Percentiles rank a stretch among this genome's conserved stretches.
phyloP scores from a whole-genome alignment of 805 yeast genomes.

The Starmerella cellae region DNA sequence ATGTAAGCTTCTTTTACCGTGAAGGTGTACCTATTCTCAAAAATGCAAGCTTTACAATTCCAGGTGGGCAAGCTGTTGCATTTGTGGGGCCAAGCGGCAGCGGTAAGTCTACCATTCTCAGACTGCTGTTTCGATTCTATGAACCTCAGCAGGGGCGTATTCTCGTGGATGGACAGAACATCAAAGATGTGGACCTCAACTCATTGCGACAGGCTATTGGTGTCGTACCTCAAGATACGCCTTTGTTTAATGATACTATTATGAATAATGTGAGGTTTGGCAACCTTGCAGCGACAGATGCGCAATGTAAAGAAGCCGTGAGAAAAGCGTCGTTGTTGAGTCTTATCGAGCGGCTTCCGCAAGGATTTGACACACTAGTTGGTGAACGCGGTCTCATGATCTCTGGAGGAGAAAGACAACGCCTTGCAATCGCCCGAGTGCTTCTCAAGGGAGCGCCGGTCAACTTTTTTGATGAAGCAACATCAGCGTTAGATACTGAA shows the following conservation, averaged over 20 bases:
- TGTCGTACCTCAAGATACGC: conserved; percentile 96
- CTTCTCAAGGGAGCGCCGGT: conserved; percentile 74
- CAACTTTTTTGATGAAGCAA: conserved; percentile 90
- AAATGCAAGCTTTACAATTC: conserved; percentile 71
- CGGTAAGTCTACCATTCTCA: conserved; percentile 82
- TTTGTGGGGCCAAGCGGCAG: conserved; percentile 94
- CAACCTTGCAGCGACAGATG: conserved; percentile 54
- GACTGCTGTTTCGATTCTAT: conserved; percentile 77
- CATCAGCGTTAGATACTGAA: conserved; percentile 91
- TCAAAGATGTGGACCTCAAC: conserved; percentile 58
- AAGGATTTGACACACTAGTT: conserved; percentile 72
- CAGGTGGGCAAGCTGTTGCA: conserved; percentile 84
- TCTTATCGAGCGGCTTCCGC: conserved; percentile 60
- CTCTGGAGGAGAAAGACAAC: conserved; percentile 97
- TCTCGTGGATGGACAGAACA: conserved; percentile 78
- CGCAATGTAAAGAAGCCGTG: conserved; percentile 53
- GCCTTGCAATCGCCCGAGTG: conserved; percentile 88
- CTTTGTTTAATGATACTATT: conserved; percentile 82
- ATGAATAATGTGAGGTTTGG: conserved; percentile 83
- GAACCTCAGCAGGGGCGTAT: conserved; percentile 71
- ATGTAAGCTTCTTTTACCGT: conserved; percentile 85
- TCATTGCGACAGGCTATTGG: conserved; percentile 65
- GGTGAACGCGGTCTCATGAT: conserved; percentile 98
- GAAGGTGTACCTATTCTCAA: conserved; percentile 74
- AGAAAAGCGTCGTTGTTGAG: conserved; percentile 53